Base-by-base conservation (phyloP, 208 protist species). In the Leishmania tropica region DNA sequence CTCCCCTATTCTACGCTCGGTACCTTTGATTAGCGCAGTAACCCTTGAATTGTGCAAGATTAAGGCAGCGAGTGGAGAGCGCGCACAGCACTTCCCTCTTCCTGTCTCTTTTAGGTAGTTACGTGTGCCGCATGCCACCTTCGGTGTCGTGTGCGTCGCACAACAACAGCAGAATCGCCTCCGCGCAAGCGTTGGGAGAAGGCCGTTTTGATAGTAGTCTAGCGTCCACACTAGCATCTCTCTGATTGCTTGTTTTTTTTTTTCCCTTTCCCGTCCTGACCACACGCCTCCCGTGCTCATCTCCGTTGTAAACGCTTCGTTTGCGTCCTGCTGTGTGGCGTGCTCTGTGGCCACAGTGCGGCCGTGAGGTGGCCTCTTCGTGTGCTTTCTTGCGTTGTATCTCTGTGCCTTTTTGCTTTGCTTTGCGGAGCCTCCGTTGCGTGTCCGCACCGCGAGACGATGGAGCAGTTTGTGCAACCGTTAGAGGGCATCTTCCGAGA, bases 401-500 rank as follows among this genome's bases (percentile, higher is more conserved):
- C 6, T 6, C 51, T 54, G 17, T 17, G 15, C 21, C 17, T 54
- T 54, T 54, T 17, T 4, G 48, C 48, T 45, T 24, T 47, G 40
- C 21, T 24, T 6, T 45, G 3, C 40, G 40, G 7, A 1, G 13
- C 35, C 40, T 48, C 40, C 17, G 37, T 7, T 4, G 17, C 31
- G 6, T 19, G 19, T n/a, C 60, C 54, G 75, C 35, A 10, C 48
- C 19, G 37, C 35, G 56, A 58, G 13, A 4, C 45, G 24, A 98
- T 98, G 95, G 93, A 98, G 17, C 85, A 96, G 64, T 98, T 96
- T 71, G 87, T 91, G 72, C 83, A 95, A 54, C 93, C 93, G n/a
- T 75, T 98, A 62, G 93, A 98, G 80, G 95, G 95, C 28, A 96
- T 98, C 75, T 98, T 98, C 80, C 95, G 95, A n/a, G 95, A 98